Conservation (phyloP, 192 early-diverging fungal genomes). For the Coemansia sp. region DNA sequence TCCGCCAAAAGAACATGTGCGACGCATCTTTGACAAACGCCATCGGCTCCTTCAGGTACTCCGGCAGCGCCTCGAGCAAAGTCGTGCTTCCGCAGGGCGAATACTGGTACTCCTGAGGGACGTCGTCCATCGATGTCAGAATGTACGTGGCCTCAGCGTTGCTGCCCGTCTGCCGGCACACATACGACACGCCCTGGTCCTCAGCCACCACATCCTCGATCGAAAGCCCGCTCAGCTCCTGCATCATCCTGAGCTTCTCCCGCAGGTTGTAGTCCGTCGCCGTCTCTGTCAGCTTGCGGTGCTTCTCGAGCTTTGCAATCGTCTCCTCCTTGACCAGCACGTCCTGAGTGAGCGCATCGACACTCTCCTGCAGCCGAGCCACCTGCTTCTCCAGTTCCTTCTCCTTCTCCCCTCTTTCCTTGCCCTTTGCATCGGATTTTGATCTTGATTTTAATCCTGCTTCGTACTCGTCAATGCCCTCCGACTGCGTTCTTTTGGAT, state of each 20-base stretch:
- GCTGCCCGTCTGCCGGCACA: constrained; percentile 38
- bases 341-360: constrained; percentile 43
- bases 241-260: constrained; percentile 32
- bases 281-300: constrained; percentile 39
- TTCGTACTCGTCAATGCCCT: not conserved
- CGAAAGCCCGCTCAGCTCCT: constrained; percentile 37
- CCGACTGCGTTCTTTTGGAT: constrained; percentile 3
- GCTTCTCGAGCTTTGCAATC: constrained; percentile 42
- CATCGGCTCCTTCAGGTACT: constrained; percentile 41
- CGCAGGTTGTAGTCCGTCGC: constrained; percentile 49
- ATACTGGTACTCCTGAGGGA: constrained; percentile 48
- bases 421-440: not conserved
- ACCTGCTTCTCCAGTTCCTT: constrained; percentile 43
- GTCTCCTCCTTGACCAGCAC: constrained; percentile 39
- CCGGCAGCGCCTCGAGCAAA: constrained; percentile 24
- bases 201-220: constrained; percentile 44
- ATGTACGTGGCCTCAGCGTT: constrained; percentile 20
- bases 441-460: not conserved
- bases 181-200: constrained; percentile 46
- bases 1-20: constrained; percentile 51
- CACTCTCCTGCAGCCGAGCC: constrained; percentile 24
- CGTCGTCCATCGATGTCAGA: constrained; percentile 44
- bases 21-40: constrained; percentile 37
- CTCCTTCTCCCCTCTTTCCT: constrained; percentile 14
- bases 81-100: constrained; percentile 25